Base-by-base conservation (phyloP, 2,329 filamentous ascomycete species). In the Hypoxylon sp. region DNA sequence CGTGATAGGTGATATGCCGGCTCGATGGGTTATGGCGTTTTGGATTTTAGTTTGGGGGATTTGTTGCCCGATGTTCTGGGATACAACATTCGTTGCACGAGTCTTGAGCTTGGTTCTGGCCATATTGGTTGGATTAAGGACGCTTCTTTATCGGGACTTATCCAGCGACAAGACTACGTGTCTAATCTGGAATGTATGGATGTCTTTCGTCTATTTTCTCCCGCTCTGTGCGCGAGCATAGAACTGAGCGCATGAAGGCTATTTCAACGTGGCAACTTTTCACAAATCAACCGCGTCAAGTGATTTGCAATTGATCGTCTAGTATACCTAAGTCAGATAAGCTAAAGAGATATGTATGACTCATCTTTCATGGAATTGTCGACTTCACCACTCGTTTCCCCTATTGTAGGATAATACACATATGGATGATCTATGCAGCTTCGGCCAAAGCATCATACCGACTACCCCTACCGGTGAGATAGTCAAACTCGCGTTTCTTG, bases 391-490 rank as follows among this genome's bases (percentile, higher is more conserved):
- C 42, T 31, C 10, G 37, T 39, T 29, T 11, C 26, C 35, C 29
- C 52, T 26, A 14, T 31, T 31, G 13, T 26, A 14, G 47, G 54
- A 33, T 33, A 47, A 47, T 31, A 35, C 11, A 47, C 17, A n/a
- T 17, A 26, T 46, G 24, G 47, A 31, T 42, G 17, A 47, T n/a
- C 44, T 68, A 68, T 19, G 46, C 14, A 26, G 13, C 64, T 47
- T 71, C 55, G 19, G 67, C 62, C 5, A 77, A 62, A 42, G 76
- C 75, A 66, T 80, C 79, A 71, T 78, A 84, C 4, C 82, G 78
- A 75, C 82, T 84, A 10, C 80, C 78, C 65, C 81, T 79, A 26
- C 81, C 82, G 22, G 79, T 78, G 2, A 76, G 50, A 73, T 80
- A 79, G 67, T 74, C 70, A 37, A 78, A 78, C 26, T 70, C 74